phyloP scores from a whole-genome alignment of 371 early-diverging fungal species.

The Parasitella parasitica region DNA sequence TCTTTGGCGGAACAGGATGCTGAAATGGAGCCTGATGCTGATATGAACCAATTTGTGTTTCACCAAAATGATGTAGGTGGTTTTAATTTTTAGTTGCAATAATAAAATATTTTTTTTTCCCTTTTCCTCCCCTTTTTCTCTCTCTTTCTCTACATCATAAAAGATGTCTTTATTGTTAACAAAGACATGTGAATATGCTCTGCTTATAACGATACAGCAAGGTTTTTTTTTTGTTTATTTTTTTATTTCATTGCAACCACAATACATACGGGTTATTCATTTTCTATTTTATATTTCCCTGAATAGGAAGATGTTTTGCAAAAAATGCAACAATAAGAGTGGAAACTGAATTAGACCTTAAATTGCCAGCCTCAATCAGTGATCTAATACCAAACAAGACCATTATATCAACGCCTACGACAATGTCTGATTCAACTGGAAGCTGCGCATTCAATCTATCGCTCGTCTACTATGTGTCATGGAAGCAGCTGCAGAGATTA shows the following conservation, averaged over 20 bases:
- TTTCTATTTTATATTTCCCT: neutral
- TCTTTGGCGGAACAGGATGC: constrained; percentile 71
- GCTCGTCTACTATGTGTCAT: constrained; percentile 43
- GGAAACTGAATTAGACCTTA: constrained; percentile 43
- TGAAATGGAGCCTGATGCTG: constrained; percentile 48
- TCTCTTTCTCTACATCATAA: neutral
- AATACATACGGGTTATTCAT: neutral
- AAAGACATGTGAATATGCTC: constrained; percentile 51
- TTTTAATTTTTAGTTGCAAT: constrained; percentile 58
- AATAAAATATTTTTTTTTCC: constrained; percentile 2
- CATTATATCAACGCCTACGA: constrained; percentile 28
- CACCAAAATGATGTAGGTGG: constrained; percentile 62
- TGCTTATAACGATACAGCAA: constrained; percentile 46
- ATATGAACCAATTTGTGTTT: constrained; percentile 63
- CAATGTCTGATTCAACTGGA: constrained; percentile 27
- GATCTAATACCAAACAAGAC: constrained; percentile 48
- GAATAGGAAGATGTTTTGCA: constrained; percentile 26
- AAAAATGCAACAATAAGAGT: constrained; percentile 16
- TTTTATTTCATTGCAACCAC: neutral
- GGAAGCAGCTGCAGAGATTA: constrained; percentile 39
- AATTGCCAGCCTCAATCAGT: constrained; percentile 41
- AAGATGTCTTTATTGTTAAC: constrained; percentile 46
- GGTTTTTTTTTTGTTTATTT: no score
- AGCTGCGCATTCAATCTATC: constrained; percentile 30
- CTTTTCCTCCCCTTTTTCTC: neutral